These are phyloP conservation scores for Calocybe indica DNA, from an alignment of 768 basidiomycete species.

Conservation along the genomic window DNA sequence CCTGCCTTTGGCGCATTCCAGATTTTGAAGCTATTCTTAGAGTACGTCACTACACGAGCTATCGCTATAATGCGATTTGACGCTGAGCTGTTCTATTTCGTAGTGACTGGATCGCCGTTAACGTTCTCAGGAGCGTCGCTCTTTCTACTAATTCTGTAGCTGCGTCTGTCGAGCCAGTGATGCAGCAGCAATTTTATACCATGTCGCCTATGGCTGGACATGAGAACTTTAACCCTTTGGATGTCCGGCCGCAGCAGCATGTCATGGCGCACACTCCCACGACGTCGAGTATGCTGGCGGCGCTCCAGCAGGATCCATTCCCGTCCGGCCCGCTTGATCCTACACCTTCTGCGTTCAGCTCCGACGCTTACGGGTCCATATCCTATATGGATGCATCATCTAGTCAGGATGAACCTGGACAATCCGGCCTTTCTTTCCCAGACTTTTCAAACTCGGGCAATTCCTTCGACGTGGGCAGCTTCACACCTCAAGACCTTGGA, in stretches of 20 bases:
- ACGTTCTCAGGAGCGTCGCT: constrained; percentile 81
- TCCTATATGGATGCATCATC: constrained; percentile 73
- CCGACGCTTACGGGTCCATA: constrained; percentile 65
- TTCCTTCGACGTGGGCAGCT: constrained; percentile 67
- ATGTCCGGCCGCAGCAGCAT: constrained; percentile 51
- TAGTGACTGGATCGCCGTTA: constrained; percentile 90
- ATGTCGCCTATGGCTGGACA: constrained; percentile 88
- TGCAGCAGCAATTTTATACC: constrained; percentile 85
- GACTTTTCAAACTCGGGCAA: constrained; percentile 61
- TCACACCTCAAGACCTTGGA: constrained; percentile 61
- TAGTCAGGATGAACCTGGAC: constrained; percentile 59
- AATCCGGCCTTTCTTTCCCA: constrained; percentile 61
- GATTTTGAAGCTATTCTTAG: constrained; percentile 85
- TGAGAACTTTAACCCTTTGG: constrained; percentile 66
- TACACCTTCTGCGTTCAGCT: constrained; percentile 51
- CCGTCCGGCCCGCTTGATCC: constrained; percentile 62
- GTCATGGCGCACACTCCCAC: constrained; percentile 80
- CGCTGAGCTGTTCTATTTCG: constrained; percentile 11
- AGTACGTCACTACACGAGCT: constrained; percentile 43
- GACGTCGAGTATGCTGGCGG: constrained; percentile 87
- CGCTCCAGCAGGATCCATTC: constrained; percentile 74
- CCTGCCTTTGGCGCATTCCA: constrained; percentile 92
- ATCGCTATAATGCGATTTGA: constrained; percentile 7
- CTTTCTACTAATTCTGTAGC: constrained; percentile 89
- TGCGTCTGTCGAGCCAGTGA: constrained; percentile 86